Conservation (phyloP, 257 asterid genomes). For the Linaria vulgaris region DNA sequence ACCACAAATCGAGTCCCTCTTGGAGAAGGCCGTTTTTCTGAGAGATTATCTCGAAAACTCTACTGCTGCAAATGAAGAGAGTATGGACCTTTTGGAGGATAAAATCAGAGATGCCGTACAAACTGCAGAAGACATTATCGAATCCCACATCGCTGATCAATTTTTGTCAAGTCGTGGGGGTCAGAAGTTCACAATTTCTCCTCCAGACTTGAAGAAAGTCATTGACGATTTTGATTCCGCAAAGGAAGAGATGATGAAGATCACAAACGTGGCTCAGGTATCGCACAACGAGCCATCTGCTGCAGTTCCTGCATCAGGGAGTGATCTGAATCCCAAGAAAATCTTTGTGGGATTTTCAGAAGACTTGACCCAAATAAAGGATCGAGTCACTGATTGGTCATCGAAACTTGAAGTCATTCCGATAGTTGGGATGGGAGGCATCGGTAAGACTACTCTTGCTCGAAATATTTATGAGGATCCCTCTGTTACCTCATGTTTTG, state of each 20-base stretch:
- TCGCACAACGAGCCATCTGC: too few species aligned
- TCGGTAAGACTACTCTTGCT: too few species aligned
- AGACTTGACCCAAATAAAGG: too few species aligned
- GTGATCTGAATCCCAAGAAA: too few species aligned
- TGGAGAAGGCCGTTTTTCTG: not conserved
- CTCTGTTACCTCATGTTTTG: too few species aligned
- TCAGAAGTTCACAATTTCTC: not conserved
- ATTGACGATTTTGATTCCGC: not conserved
- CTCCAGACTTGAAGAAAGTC: not conserved
- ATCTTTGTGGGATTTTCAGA: too few species aligned
- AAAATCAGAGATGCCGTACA: not conserved
- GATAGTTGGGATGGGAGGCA: too few species aligned
- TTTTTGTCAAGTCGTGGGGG: not conserved
- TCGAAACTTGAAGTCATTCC: too few species aligned
- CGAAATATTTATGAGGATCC: too few species aligned
- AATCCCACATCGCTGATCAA: not conserved
- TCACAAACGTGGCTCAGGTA: not conserved
- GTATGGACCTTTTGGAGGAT: not conserved
- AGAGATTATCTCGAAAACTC: not conserved
- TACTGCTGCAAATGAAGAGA: not conserved
- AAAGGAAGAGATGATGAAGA: conserved; percentile 1
- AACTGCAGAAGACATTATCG: not conserved
- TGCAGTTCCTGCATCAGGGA: too few species aligned
- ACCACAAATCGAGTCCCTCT: conserved; percentile 5
- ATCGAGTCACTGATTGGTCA: too few species aligned